These are phyloP conservation scores for Botrytis galanthina DNA, from an alignment of 2,329 filamentous ascomycete species.

Conservation along the genomic window DNA sequence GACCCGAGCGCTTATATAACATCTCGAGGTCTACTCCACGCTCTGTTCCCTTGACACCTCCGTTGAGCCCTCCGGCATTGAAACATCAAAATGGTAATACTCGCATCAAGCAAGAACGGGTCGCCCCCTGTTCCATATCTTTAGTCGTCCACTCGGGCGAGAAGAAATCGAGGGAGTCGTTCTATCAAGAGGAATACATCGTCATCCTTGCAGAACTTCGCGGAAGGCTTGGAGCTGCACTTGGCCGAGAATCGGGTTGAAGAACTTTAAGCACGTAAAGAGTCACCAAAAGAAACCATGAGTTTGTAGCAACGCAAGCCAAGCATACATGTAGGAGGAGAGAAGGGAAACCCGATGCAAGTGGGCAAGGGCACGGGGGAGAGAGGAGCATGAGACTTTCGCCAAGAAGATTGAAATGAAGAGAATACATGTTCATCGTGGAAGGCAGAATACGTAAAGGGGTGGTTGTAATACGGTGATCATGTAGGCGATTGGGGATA, in stretches of 20 bases:
- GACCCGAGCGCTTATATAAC: neutral
- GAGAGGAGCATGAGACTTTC: neutral
- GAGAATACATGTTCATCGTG: neutral
- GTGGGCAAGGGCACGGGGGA: neutral
- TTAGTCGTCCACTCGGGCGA: slow-evolving; percentile 17
- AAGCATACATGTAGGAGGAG: neutral
- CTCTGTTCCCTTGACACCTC: slow-evolving; percentile 18
- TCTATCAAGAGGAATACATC: slow-evolving; percentile 19
- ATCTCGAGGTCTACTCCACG: slow-evolving; percentile 10
- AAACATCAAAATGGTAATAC: neutral
- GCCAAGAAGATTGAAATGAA: neutral
- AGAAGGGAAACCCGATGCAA: neutral
- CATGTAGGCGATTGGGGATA: slow-evolving; percentile 9
- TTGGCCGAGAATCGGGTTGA: slow-evolving; percentile 17
- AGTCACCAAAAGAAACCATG: neutral
- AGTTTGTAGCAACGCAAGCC: neutral
- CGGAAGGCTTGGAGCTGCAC: slow-evolving; percentile 14
- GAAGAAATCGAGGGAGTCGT: neutral
- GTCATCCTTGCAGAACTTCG: slow-evolving; percentile 14
- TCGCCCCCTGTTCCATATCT: slow-evolving; percentile 2
- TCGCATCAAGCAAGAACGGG: slow-evolving; percentile 1
- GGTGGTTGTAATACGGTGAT: neutral
- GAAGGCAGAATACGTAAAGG: neutral
- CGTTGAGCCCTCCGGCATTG: slow-evolving; percentile 4
- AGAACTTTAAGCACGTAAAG: neutral